Conservation (phyloP, 768 basidiomycete genomes). For the Naganishia onofrii region DNA sequence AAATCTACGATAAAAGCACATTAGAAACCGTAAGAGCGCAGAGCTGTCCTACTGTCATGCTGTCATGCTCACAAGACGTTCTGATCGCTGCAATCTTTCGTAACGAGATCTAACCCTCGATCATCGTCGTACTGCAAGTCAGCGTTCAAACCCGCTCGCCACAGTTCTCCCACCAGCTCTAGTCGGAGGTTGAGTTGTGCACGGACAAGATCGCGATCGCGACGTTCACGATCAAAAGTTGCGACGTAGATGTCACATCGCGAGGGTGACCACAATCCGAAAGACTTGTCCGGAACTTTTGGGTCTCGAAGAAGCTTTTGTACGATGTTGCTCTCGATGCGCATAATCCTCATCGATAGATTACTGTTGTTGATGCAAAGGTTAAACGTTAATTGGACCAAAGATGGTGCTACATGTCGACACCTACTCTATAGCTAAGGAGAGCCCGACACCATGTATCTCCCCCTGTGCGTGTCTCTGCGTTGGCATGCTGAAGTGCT, state of each 20-base stretch:
- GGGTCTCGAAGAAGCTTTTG: slow-evolving; percentile 43
- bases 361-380: slow-evolving; percentile 30
- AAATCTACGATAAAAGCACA: slow-evolving; percentile 37
- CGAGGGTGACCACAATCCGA: slow-evolving; percentile 38
- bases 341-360: slow-evolving; percentile 41
- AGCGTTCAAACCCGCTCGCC: slow-evolving; percentile 47
- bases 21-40: neutral
- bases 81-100: slow-evolving; percentile 45
- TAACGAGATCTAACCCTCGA: slow-evolving; percentile 43
- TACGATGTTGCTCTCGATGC: slow-evolving; percentile 43
- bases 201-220: too few relatives aligned
- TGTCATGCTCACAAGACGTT: slow-evolving; percentile 44
- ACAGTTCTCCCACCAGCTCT: slow-evolving; percentile 45
- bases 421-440: slow-evolving; percentile 48
- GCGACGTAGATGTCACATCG: slow-evolving; percentile 51
- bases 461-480: slow-evolving; percentile 36
- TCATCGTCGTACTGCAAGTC: slow-evolving; percentile 51
- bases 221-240: slow-evolving; percentile 35
- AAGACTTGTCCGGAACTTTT: slow-evolving; percentile 38
- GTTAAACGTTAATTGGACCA: neutral
- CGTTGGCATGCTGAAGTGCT: slow-evolving; percentile 46
- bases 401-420: neutral
- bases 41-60: neutral
- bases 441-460: slow-evolving; percentile 48
- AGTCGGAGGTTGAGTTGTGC: slow-evolving; percentile 39